These are phyloP conservation scores for Setomelanomma holmii DNA, from an alignment of 2,329 filamentous ascomycete genomes.

Conservation along the genomic window DNA sequence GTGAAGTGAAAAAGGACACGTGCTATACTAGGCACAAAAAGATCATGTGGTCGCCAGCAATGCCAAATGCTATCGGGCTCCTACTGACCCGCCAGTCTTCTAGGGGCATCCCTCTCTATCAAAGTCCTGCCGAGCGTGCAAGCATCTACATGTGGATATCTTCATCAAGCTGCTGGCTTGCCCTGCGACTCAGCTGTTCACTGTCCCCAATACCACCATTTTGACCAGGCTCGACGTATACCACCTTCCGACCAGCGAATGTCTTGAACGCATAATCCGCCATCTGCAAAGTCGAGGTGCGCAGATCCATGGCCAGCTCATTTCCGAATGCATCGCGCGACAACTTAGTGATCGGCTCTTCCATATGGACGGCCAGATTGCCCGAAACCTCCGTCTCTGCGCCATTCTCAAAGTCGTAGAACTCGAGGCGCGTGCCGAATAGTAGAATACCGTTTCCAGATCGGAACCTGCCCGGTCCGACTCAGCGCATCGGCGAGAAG, in stretches of 20 bases:
- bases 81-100: too few relatives aligned
- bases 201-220: too few relatives aligned
- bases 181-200: too few relatives aligned
- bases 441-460: slow-evolving; percentile 31
- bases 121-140: too few relatives aligned
- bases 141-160: too few relatives aligned
- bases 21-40: too few relatives aligned
- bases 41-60: too few relatives aligned
- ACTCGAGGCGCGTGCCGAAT: slow-evolving; percentile 31
- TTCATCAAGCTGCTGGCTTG: too few relatives aligned
- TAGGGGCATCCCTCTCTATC: too few relatives aligned
- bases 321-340: not conserved
- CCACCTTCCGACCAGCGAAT: slow-evolving; percentile 4
- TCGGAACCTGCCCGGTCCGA: slow-evolving; percentile 14
- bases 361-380: not conserved
- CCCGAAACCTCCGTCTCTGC: not conserved
- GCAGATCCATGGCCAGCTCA: slow-evolving; percentile 14
- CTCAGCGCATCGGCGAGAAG: slow-evolving; percentile 27
- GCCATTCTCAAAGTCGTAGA: slow-evolving; percentile 28
- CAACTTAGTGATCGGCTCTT: not conserved
- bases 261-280: slow-evolving; percentile 10
- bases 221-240: slow-evolving; percentile 1
- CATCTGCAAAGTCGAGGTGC: not conserved
- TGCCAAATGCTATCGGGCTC: too few relatives aligned
- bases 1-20: too few relatives aligned